These are phyloP conservation scores for Trypanosoma brucei DNA, from an alignment of 208 protist species.

Conservation along the genomic window DNA sequence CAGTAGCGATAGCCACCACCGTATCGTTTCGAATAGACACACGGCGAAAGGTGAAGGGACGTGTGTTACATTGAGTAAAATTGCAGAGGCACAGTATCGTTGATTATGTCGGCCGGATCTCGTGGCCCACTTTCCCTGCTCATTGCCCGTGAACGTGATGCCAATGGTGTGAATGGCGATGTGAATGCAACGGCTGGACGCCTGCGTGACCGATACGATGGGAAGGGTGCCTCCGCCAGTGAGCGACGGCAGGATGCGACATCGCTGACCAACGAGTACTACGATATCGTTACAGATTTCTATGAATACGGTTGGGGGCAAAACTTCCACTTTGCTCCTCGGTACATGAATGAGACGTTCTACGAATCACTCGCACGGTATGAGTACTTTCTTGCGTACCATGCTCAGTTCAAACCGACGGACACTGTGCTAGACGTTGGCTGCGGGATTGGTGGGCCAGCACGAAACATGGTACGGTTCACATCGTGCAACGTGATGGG, in stretches of 20 bases:
- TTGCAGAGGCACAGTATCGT: too few relatives aligned
- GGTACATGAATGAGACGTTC: slow-evolving; percentile 84
- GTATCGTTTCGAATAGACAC: too few relatives aligned
- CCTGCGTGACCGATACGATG: slow-evolving; percentile 77
- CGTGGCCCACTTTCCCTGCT: slow-evolving; percentile 39
- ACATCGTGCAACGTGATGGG: slow-evolving; percentile 92
- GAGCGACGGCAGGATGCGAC: slow-evolving; percentile 72
- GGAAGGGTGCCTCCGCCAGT: slow-evolving; percentile 43
- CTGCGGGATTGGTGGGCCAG: slow-evolving; percentile 96
- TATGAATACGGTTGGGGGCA: slow-evolving; percentile 97
- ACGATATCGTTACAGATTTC: slow-evolving; percentile 96
- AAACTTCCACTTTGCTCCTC: slow-evolving; percentile 94
- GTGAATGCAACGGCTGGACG: slow-evolving; percentile 61
- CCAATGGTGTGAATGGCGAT: slow-evolving; percentile 47
- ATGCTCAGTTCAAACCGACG: slow-evolving; percentile 82
- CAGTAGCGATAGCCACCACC: too few relatives aligned
- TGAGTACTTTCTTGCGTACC: slow-evolving; percentile 92
- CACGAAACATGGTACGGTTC: slow-evolving; percentile 93
- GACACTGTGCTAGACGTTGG: slow-evolving; percentile 90
- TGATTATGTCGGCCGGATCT: slow-evolving; percentile 53
- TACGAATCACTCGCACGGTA: slow-evolving; percentile 91
- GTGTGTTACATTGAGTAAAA: too few relatives aligned
- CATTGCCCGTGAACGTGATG: slow-evolving; percentile 54
- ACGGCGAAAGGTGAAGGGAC: too few relatives aligned
- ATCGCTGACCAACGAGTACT: slow-evolving; percentile 93